Base-by-base conservation (phyloP, 2,329 filamentous ascomycete genomes). In the Penicillium sp. region DNA sequence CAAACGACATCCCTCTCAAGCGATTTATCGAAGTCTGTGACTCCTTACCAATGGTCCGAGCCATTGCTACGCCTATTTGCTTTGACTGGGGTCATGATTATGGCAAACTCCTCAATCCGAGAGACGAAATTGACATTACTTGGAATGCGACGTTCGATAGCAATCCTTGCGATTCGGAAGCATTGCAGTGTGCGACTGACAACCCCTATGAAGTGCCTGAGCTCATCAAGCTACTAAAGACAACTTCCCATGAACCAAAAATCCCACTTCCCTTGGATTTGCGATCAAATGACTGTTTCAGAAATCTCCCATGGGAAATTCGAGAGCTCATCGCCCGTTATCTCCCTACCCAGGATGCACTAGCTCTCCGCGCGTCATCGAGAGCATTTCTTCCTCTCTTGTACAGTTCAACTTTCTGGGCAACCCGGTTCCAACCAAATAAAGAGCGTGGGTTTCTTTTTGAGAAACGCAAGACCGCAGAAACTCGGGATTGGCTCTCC, bases 381-480 rank as follows among this genome's bases (percentile, higher is more conserved):
- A 46, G 40, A 23, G 26, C 47, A 34, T 57, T 52, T 49, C 29
- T 49, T 29, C 43, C 50, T 18, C 18, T 57, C 5, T 44, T 54
- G 23, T 28, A 21, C 16, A 52, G 51, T 24, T 47, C 53, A 21
- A 47, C 23, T 6, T 59, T 56, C 46, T 59, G 48, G 54, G 45
- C 28, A 14, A 54, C 46, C 16, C 43, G 51, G 19, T 59, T 54
- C 24, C 10, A 34, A 18, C 5, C 16, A 21, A 21, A 31, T 8
- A 37, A 37, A 11, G 54, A 59, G 7, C 42, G 54, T 5, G 54
- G 28, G 11, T 59, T 54, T 18, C 11, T 56, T 9, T 56, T 54
- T 29, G 54, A 59, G 26, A 29, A 31, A 9, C 29, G 36, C 29
- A 37, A n/a, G 23, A 39, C 33, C n/a, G 14, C 36, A 37, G 28